These are phyloP conservation scores for Globisporangium cylindrosporum DNA, from an alignment of 352 stramenopile genomes.

Conservation along the genomic window DNA sequence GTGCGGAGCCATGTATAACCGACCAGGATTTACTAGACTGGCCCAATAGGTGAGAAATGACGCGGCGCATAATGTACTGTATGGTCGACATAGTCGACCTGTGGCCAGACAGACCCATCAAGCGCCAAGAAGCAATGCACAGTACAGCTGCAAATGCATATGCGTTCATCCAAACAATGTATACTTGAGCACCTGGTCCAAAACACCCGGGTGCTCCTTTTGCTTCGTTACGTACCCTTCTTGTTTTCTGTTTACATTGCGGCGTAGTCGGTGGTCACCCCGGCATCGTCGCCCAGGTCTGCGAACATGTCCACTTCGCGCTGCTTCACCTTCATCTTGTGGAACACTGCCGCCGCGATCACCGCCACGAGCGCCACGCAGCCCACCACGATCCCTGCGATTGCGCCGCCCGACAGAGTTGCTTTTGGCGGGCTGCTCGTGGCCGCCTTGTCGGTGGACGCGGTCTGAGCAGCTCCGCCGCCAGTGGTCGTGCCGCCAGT, in stretches of 20 bases:
- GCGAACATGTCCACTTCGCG: slow-evolving; percentile 18
- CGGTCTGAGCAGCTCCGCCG: not conserved
- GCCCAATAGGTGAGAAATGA: too few relatives aligned
- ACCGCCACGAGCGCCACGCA: slow-evolving; percentile 9
- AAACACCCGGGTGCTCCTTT: not conserved
- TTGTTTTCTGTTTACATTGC: slow-evolving; percentile 11
- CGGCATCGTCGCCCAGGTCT: slow-evolving; percentile 10
- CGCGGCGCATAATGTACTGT: too few relatives aligned
- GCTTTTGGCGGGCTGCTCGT: not conserved
- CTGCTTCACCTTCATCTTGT: slow-evolving; percentile 17
- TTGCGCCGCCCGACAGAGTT: slow-evolving; percentile 2
- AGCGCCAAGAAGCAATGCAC: not conserved
- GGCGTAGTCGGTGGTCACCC: slow-evolving; percentile 14
- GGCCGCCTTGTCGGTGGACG: slow-evolving; percentile 8
- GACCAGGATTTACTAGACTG: too few relatives aligned
- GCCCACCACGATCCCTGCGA: slow-evolving; percentile 8
- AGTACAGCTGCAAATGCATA: not conserved
- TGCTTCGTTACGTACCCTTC: not conserved
- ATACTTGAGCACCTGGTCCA: not conserved
- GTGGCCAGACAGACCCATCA: too few relatives aligned
- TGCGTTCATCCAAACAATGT: not conserved
- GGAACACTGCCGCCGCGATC: slow-evolving; percentile 7
- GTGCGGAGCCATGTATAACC: too few relatives aligned
- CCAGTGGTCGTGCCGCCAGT: not conserved
- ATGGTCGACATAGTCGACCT: too few relatives aligned